These are phyloP conservation scores for Alternaria sp. DNA, from an alignment of 2,329 filamentous ascomycete genomes.

Conservation along the genomic window DNA sequence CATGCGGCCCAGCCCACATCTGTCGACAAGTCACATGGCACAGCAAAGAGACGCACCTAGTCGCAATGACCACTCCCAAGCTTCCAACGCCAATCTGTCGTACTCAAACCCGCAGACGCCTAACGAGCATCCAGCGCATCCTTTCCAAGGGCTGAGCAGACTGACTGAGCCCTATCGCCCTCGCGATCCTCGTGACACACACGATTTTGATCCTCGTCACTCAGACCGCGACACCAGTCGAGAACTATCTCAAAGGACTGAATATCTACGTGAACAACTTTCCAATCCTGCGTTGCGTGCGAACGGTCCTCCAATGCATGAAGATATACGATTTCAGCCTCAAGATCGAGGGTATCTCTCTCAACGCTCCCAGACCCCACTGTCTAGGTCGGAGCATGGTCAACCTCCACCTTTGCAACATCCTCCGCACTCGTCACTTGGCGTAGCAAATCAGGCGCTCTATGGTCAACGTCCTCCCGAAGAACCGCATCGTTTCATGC, in stretches of 20 bases:
- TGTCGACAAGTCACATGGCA: constrained; percentile 40
- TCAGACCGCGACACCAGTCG: constrained; percentile 45
- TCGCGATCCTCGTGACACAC: constrained; percentile 41
- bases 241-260: constrained; percentile 42
- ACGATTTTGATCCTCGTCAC: constrained; percentile 41
- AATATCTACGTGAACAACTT: constrained; percentile 43
- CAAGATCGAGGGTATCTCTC: constrained; percentile 40
- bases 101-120: constrained; percentile 48
- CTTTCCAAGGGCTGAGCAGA: constrained; percentile 33
- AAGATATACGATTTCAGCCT: constrained; percentile 41
- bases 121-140: constrained; percentile 36
- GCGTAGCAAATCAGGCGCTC: constrained; percentile 34
- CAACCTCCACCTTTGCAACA: constrained; percentile 44
- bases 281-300: constrained; percentile 33
- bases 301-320: constrained; percentile 31
- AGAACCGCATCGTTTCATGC: constrained; percentile 38
- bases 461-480: constrained; percentile 41
- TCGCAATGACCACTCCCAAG: constrained; percentile 46
- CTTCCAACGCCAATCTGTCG: constrained; percentile 38
- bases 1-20: constrained; percentile 49
- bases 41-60: constrained; percentile 39
- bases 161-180: constrained; percentile 40
- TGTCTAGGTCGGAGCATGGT: constrained; percentile 38
- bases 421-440: constrained; percentile 42
- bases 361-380: constrained; percentile 47